These are phyloP conservation scores for Orbilia blumenaviensis DNA, from an alignment of 2,329 filamentous ascomycete genomes.

Conservation along the genomic window DNA sequence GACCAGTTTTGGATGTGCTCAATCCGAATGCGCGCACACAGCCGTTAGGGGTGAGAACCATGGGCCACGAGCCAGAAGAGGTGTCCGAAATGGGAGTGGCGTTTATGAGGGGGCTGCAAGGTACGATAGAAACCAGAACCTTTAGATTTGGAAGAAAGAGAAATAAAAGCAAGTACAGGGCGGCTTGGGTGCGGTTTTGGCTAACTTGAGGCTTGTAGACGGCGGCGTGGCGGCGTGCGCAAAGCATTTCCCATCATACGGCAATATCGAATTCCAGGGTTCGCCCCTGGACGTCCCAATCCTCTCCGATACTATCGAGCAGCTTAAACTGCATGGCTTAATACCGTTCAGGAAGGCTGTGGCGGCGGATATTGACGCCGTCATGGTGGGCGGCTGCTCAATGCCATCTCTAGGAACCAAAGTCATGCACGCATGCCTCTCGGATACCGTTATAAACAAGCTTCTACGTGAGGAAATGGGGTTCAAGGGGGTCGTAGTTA, in stretches of 20 bases:
- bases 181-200: background rate
- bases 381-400: slow-evolving; percentile 94
- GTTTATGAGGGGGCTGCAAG: slow-evolving; percentile 75
- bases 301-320: slow-evolving; percentile 92
- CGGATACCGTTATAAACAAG: slow-evolving; percentile 91
- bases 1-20: slow-evolving; percentile 90
- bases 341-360: slow-evolving; percentile 93
- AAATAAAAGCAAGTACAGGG: background rate
- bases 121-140: background rate
- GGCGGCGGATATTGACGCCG: slow-evolving; percentile 83
- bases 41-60: slow-evolving; percentile 86
- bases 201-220: slow-evolving; percentile 64
- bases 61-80: slow-evolving; percentile 92
- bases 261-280: slow-evolving; percentile 90
- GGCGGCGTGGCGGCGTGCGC: slow-evolving; percentile 88
- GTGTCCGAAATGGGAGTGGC: slow-evolving; percentile 92
- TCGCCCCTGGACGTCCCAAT: slow-evolving; percentile 92
- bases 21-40: slow-evolving; percentile 68
- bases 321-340: slow-evolving; percentile 87
- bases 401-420: slow-evolving; percentile 92
- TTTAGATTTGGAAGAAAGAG: background rate
- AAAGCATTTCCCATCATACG: slow-evolving; percentile 96
- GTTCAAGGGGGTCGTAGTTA: slow-evolving; percentile 62
- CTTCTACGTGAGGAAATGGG: slow-evolving; percentile 57
- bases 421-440: slow-evolving; percentile 92